Percentiles rank a stretch among this genome's conserved stretches.
Evolutionary conservation across 768 basidiomycete species (phyloP).

Genomic region (Phylloporus arenicola): DNA sequence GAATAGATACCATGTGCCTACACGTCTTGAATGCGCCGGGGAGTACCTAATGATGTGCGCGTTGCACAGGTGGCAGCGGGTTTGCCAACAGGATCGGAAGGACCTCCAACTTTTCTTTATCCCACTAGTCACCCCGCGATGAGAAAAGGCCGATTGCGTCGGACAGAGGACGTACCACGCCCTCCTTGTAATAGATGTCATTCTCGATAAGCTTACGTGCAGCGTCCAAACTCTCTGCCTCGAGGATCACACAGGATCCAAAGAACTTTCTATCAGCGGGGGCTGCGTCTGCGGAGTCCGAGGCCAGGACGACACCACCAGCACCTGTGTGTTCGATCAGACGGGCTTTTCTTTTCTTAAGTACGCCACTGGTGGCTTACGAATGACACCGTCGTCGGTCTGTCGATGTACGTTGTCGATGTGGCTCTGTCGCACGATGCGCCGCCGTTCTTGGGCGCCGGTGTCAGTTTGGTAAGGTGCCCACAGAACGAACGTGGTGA

Average conservation of each 20-base stretch:
- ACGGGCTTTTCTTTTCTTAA: background rate
- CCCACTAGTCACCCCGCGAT: conserved; percentile 43
- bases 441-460: conserved; percentile 47
- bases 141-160: background rate
- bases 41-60: conserved; percentile 2
- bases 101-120: conserved; percentile 49
- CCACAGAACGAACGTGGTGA: conserved; percentile 47
- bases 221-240: conserved; percentile 50
- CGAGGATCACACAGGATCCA: conserved; percentile 50
- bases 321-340: conserved; percentile 36
- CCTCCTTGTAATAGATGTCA: conserved; percentile 19
- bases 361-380: conserved; percentile 34
- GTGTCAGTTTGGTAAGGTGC: conserved; percentile 61
- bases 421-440: conserved; percentile 49
- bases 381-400: conserved; percentile 39
- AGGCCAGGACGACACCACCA: conserved; percentile 52
- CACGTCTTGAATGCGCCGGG: background rate
- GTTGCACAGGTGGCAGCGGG: conserved; percentile 6
- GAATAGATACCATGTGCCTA: background rate
- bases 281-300: conserved; percentile 48
- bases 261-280: conserved; percentile 50
- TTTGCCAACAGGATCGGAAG: conserved; percentile 37
- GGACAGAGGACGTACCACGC: conserved; percentile 17
- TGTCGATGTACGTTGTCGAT: conserved; percentile 37
- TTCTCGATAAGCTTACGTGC: conserved; percentile 20